Evolutionary conservation across 306 rosid genomes (phyloP), one percentile per base, ranked within the genome.

Genomic region (Luffa acutangula): DNA sequence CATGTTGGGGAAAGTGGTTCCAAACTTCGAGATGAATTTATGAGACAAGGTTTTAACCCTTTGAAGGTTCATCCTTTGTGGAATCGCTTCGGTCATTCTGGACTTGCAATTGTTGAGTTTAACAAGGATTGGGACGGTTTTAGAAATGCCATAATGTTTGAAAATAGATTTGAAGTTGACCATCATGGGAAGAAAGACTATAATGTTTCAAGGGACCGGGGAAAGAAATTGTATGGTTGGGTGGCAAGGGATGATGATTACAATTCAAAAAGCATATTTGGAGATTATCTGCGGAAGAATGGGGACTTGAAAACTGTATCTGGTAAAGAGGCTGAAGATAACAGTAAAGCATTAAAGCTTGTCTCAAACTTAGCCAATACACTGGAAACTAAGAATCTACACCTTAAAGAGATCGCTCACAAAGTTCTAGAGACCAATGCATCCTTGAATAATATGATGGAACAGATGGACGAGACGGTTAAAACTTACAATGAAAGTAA

Each of bases 41-140:
- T 63, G 1, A 21, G 18, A 8, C 86, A 85, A 60, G 98, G 97
- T 58, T 94, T 92, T 74, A 85, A 87, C 75, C 97, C 98, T 11
- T 4, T 82, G 78, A 91, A 33, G 84, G 97, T 94, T 62, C 82
- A 59, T 60, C 89, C 97, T 4, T 43, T 92, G 17, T 94, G 97
- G 98, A 87, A 60, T 54, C 49, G 3, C 13, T 2, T 2, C 10
- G 98, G 98, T n/a, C 97, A 92, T 78, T 79, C 97, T 2, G 93
- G 93, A 15, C 88, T 82, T 83, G 97, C 93, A 4, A 49, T 91
- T 37, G 88, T 91, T 13, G 91, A 92, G 46, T 94, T 94, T 63
- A 63, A 74, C 79, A 81, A 76, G 49, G 89, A 85, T 37, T 92
- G 96, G 97, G 86, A 82, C 62, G 97, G 98, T 75, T 94, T 94